Conservation (phyloP, 305 asterid species). For the Fraxinus nigra region DNA sequence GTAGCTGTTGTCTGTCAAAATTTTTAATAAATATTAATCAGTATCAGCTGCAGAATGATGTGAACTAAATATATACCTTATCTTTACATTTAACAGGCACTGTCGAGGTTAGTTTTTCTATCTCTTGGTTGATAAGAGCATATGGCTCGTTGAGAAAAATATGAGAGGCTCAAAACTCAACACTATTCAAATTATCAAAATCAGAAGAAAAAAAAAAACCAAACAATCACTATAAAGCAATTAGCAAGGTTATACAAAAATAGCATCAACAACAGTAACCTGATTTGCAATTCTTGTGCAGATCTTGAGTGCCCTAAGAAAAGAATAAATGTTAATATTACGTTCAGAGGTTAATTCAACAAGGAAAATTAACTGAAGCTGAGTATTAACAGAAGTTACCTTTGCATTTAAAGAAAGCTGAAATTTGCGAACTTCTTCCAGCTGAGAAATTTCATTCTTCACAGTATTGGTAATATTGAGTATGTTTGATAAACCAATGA, state of each 20-base stretch:
- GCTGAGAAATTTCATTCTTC: slow-evolving; percentile 77
- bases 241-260: slow-evolving; percentile 5
- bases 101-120: slow-evolving; percentile 2
- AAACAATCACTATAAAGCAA: background rate
- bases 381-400: slow-evolving; percentile 41
- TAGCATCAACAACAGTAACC: slow-evolving; percentile 39
- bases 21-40: slow-evolving; percentile 16
- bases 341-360: slow-evolving; percentile 15
- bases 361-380: slow-evolving; percentile 18
- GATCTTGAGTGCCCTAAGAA: slow-evolving; percentile 50
- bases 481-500: slow-evolving; percentile 60
- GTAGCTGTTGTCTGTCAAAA: slow-evolving; percentile 40
- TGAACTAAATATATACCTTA: background rate
- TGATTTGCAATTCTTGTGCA: slow-evolving; percentile 34
- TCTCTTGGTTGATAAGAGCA: slow-evolving; percentile 15
- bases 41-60: slow-evolving; percentile 4
- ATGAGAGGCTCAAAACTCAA: slow-evolving; percentile 10
- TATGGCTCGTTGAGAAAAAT: background rate
- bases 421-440: slow-evolving; percentile 74
- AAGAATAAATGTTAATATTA: slow-evolving; percentile 4
- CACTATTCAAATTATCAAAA: background rate
- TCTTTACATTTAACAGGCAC: background rate
- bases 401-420: slow-evolving; percentile 67
- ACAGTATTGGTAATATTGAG: slow-evolving; percentile 42
- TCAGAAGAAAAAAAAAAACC: background rate